Evolutionary conservation across 1,284 basidiomycete genomes (phyloP), one percentile per base, ranked within the genome.

Genomic region (Ustilago cynodontis): DNA sequence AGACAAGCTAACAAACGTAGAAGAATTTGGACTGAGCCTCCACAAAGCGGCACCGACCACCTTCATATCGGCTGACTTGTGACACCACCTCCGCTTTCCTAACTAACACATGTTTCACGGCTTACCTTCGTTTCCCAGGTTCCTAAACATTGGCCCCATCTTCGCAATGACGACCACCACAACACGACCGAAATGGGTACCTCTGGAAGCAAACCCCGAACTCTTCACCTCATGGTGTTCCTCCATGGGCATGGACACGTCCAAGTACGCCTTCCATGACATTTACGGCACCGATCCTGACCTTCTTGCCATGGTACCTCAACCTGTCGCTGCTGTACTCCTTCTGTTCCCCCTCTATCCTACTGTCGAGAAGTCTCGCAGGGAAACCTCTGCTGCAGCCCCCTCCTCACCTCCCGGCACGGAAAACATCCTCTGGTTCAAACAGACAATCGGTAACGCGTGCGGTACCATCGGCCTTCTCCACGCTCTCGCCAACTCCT

Each of bases 211-310:
- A 29, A 85, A 86, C 58, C 85, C 85, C 3, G 85, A 84, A 53
- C 77, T 86, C 41, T 86, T 85, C 69, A 80, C 70, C 37, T 52
- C 51, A 33, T 86, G 83, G 83, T 78, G 79, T 50, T 45, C 63
- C 3, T 60, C 52, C 14, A 77, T 86, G 60, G 84, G 84, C 39
- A 61, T 86, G 31, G 77, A 84, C 58, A 79, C 82, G 1, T 63
- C 80, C 8, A 54, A 77, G n/a, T 87, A 87, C 66, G 77, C 86
- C 20, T 89, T 88, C 80, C 83, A 87, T 61, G 89, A 89, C 78
- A 87, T 89, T 37, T 86, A 86, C 68, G 88, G 88, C 18, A 76
- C 89, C 41, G 87, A 88, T 54, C 82, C 87, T n/a, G 88, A 88
- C 54, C 78, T 89, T 22, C 84, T 89, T 6, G 82, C 85, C 11